Conservation (phyloP, 495 filamentous ascomycete species). For the Trichocladium antarcticum region DNA sequence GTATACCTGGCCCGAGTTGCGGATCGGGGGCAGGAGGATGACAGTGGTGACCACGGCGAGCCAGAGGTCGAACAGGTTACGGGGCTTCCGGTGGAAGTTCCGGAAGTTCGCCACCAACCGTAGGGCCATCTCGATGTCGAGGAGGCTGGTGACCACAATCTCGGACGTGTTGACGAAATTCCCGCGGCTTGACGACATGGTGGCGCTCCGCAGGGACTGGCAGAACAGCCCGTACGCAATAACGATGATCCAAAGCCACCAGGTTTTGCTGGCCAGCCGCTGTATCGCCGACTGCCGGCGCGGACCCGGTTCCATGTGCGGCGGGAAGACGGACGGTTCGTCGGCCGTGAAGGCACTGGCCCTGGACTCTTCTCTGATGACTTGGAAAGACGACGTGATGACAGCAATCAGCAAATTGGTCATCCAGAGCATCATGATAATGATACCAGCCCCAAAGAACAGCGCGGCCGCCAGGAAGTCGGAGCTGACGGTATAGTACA, state of each 20-base stretch:
- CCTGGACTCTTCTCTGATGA: slow-evolving; percentile 93
- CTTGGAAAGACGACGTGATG: slow-evolving; percentile 96
- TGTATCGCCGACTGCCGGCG: slow-evolving; percentile 49
- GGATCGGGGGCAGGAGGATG: slow-evolving; percentile 79
- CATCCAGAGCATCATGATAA: slow-evolving; percentile 93
- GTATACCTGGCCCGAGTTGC: slow-evolving; percentile 63
- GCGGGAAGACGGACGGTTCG: slow-evolving; percentile 29
- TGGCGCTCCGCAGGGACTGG: slow-evolving; percentile 63
- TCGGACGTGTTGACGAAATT: slow-evolving; percentile 53
- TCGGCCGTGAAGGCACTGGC: slow-evolving; percentile 82
- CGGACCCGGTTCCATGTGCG: slow-evolving; percentile 36
- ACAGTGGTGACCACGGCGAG: slow-evolving; percentile 71
- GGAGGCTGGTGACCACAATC: slow-evolving; percentile 62
- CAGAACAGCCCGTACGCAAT: slow-evolving; percentile 67
- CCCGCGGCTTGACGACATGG: slow-evolving; percentile 49
- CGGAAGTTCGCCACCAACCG: slow-evolving; percentile 72
- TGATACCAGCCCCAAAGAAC: slow-evolving; percentile 75
- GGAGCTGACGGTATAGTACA: slow-evolving; percentile 84
- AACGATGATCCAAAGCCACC: slow-evolving; percentile 67
- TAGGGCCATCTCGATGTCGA: slow-evolving; percentile 72
- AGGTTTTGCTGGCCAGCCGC: slow-evolving; percentile 56
- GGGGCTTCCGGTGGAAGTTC: slow-evolving; percentile 55
- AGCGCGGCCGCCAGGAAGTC: slow-evolving; percentile 79
- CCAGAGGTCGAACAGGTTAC: slow-evolving; percentile 68
- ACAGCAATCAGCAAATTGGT: slow-evolving; percentile 95